These are phyloP conservation scores for Epithele typhae DNA, from an alignment of 768 basidiomycete genomes.

Conservation along the genomic window DNA sequence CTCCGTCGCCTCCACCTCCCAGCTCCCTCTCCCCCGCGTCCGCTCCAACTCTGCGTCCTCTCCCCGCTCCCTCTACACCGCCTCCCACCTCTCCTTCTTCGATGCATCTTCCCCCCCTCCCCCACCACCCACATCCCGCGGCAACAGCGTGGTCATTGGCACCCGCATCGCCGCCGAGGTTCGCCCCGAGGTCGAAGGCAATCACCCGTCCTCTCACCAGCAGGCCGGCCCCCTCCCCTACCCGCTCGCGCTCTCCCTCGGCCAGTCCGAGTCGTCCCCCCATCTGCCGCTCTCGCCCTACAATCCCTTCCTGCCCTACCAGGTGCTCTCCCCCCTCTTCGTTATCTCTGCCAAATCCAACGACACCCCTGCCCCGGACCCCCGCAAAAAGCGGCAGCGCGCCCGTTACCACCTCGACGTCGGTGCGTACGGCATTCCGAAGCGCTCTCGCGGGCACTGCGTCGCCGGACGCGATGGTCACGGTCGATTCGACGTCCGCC, in stretches of 20 bases:
- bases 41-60: conserved; percentile 41
- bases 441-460: conserved; percentile 31
- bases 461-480: conserved; percentile 24
- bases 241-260: conserved; percentile 42
- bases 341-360: conserved; percentile 20
- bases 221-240: conserved; percentile 32
- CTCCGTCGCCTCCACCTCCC: conserved; percentile 22
- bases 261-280: conserved; percentile 31
- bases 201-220: conserved; percentile 28
- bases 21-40: conserved; percentile 31
- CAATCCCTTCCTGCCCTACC: conserved; percentile 36
- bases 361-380: conserved; percentile 12
- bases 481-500: conserved; percentile 10
- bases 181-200: conserved; percentile 40
- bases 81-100: conserved; percentile 34
- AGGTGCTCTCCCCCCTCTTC: conserved; percentile 29
- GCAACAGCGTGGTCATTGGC: conserved; percentile 34
- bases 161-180: conserved; percentile 43
- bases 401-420: conserved; percentile 57
- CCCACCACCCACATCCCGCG: conserved; percentile 36
- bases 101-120: conserved; percentile 35
- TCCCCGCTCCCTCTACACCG: conserved; percentile 40
- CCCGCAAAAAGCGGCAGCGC: conserved; percentile 27
- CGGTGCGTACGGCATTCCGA: conserved; percentile 85
- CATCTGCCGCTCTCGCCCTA: conserved; percentile 27